Evolutionary conservation across 257 asterid species (phyloP).

Genomic region (Capsicum pubescens): DNA sequence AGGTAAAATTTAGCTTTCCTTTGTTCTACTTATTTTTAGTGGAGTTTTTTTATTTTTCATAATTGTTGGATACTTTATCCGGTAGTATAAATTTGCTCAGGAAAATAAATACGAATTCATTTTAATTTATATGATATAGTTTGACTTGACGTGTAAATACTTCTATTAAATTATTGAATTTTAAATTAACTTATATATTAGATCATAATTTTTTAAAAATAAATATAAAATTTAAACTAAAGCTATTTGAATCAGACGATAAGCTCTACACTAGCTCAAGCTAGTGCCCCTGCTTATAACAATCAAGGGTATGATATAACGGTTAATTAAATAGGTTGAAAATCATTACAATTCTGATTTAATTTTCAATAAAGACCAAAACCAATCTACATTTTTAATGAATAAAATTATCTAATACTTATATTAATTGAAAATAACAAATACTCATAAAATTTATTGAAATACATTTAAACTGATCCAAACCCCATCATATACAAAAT

Average conservation of each 20-base stretch:
- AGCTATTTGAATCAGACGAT: rapidly evolving
- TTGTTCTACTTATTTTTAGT: too few species aligned
- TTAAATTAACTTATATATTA: too few species aligned
- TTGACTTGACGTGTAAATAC: too few species aligned
- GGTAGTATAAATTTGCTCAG: too few species aligned
- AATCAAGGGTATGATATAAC: neutral
- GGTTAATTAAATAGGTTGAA: neutral
- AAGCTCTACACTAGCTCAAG: neutral
- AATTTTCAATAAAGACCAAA: neutral
- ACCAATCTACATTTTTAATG: neutral
- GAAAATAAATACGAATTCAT: too few species aligned
- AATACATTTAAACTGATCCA: neutral
- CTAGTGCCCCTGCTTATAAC: neutral
- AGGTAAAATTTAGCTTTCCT: too few species aligned
- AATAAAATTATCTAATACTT: neutral
- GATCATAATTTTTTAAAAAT: neutral
- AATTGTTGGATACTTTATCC: too few species aligned
- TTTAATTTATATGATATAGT: too few species aligned
- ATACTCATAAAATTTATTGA: too few species aligned
- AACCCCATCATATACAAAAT: neutral
- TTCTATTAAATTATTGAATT: too few species aligned
- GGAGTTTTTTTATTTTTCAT: too few species aligned
- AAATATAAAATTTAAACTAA: neutral
- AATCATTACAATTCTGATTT: neutral
- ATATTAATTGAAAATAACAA: too few species aligned